Conservation (phyloP, 495 filamentous ascomycete genomes). For the Physcia stellaris region DNA sequence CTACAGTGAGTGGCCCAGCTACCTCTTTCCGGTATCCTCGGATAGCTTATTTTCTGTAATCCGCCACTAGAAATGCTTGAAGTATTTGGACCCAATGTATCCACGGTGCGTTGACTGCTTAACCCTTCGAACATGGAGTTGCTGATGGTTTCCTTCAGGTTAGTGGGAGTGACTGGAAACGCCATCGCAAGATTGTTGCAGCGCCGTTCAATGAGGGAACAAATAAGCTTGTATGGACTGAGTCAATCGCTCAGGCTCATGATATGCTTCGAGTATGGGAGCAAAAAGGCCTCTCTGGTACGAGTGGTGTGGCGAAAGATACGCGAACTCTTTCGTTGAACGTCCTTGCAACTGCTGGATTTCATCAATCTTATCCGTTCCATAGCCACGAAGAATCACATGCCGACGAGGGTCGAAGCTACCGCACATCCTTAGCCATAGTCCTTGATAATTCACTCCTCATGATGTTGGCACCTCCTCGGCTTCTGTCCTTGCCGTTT, state of each 20-base stretch:
- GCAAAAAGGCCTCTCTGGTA: slow-evolving; percentile 4
- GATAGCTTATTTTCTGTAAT: not conserved
- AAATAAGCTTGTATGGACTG: slow-evolving; percentile 27
- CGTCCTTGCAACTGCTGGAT: slow-evolving; percentile 29
- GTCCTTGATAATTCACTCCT: slow-evolving; percentile 15
- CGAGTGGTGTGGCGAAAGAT: slow-evolving; percentile 22
- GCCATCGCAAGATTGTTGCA: slow-evolving; percentile 25
- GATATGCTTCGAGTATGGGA: slow-evolving; percentile 27
- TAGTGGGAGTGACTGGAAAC: slow-evolving; percentile 26
- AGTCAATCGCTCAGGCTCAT: slow-evolving; percentile 23
- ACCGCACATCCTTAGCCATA: slow-evolving; percentile 16
- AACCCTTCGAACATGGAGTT: not conserved
- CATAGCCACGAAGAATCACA: slow-evolving; percentile 5
- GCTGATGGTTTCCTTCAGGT: slow-evolving; percentile 5
- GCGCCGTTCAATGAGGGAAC: slow-evolving; percentile 31
- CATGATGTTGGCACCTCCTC: slow-evolving; percentile 6
- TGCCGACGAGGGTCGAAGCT: slow-evolving; percentile 9
- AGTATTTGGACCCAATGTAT: slow-evolving; percentile 23
- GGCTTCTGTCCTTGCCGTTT: slow-evolving; percentile 5
- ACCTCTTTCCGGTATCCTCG: not conserved
- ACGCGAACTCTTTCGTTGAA: slow-evolving; percentile 29
- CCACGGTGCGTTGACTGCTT: slow-evolving; percentile 10
- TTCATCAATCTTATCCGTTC: slow-evolving; percentile 27
- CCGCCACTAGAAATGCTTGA: slow-evolving; percentile 13
- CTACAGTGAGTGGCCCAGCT: slow-evolving; percentile 1